Conservation (phyloP, 306 rosid species). For the Styphnolobium japonicum region DNA sequence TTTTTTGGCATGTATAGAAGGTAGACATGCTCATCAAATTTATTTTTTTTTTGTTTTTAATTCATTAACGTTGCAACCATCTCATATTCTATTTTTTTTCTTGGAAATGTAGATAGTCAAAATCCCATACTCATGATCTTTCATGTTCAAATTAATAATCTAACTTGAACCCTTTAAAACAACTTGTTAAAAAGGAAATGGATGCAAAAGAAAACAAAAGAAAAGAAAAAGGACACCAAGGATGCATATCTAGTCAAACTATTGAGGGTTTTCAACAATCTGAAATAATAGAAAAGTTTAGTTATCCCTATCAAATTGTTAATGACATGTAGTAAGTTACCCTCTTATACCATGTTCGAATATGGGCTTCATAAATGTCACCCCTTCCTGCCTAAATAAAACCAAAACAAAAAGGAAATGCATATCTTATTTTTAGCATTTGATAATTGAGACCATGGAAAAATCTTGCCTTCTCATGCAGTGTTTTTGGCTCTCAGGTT, state of each 20-base stretch:
- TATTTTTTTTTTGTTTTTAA: background rate
- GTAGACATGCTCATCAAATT: background rate
- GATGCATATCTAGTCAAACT: background rate
- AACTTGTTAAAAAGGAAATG: background rate
- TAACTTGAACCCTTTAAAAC: background rate
- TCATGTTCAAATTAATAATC: background rate
- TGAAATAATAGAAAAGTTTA: constrained; percentile 1
- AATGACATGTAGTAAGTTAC: constrained; percentile 1
- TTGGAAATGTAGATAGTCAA: constrained; percentile 11
- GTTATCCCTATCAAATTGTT: constrained; percentile 10
- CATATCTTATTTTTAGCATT: constrained; percentile 8
- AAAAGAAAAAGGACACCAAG: constrained; percentile 15
- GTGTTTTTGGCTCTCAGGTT: constrained; percentile 63
- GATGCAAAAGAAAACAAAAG: background rate
- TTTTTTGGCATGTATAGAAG: background rate
- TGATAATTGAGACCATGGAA: constrained; percentile 7
- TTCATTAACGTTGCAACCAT: background rate
- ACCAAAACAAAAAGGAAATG: background rate
- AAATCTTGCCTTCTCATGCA: constrained; percentile 30
- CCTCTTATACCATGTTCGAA: constrained; percentile 13
- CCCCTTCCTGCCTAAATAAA: constrained; percentile 4
- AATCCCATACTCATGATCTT: background rate
- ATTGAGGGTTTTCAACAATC: background rate
- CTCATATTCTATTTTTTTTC: background rate
- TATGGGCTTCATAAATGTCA: background rate